Base-by-base conservation (phyloP, 495 filamentous ascomycete genomes). In the Talaromyces thailandensis region DNA sequence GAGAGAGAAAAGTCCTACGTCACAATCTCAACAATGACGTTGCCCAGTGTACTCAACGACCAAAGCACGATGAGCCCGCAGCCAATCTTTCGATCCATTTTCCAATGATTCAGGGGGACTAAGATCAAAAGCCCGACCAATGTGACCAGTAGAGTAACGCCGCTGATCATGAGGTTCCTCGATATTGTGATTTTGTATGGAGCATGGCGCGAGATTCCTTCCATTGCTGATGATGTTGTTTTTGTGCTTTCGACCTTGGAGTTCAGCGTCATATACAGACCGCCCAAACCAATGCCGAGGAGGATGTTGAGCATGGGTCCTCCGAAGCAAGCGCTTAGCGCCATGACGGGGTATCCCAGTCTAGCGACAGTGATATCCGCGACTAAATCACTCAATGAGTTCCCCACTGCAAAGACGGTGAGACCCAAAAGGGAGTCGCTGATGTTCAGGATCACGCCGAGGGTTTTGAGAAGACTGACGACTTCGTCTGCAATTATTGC, bases 271-370 rank as follows among this genome's bases (percentile, higher is more conserved):
- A 96, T 94, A 67, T 91, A 96, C 32, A 91, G 77, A 1, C 95
- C 95, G 23, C 88, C 87, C 8, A 97, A 73, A 3, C 95, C 95
- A 53, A 99, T 92, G 0, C 95, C 95, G 12, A 99, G 84, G 0
- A 99, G 76, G 60, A 99, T 99, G 68, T 99, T 99, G 25, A 99
- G 82, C 91, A 99, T 91, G 0, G 95, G 95, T 0, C 95, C 95
- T 16, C 95, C 95, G 67, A 98, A 98, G 69, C 95, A 99, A 28
- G 95, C 95, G 62, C 75, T 76, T 65, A 99, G 80, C 7, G 95
- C 95, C 95, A 99, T 99, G 48, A 98, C 92, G 0, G 95, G 95
- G 73, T 92, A 96, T 1, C 95, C 94, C 0, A 98, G 81, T 14
- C 90, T 79, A 9, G 95, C 95, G 37, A 99, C 89, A 0, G 95